Percentiles rank a stretch among this genome's conserved stretches.
These are phyloP conservation scores for Didymosphaeria variabile DNA, from an alignment of 2,329 filamentous ascomycete genomes.

Conservation along the genomic window DNA sequence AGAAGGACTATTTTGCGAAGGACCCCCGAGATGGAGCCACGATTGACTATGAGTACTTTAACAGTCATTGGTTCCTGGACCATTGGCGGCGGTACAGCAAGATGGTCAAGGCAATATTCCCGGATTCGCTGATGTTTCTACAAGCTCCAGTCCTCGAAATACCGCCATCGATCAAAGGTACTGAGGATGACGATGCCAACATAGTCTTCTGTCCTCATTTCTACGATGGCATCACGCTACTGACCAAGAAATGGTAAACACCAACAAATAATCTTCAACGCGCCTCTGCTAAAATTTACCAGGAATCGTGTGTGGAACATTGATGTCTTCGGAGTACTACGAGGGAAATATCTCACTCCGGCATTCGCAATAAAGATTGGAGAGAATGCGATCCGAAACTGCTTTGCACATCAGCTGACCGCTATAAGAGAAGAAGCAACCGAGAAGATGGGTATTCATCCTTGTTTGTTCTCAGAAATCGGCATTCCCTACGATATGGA, in stretches of 20 bases:
- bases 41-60: slow-evolving; percentile 85
- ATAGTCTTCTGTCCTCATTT: slow-evolving; percentile 96
- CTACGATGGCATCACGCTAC: slow-evolving; percentile 94
- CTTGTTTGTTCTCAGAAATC: slow-evolving; percentile 91
- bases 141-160: slow-evolving; percentile 93
- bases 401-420: slow-evolving; percentile 85
- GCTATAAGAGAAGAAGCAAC: slow-evolving; percentile 85
- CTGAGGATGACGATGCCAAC: slow-evolving; percentile 84
- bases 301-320: slow-evolving; percentile 95
- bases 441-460: slow-evolving; percentile 88
- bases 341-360: slow-evolving; percentile 86
- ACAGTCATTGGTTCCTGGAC: slow-evolving; percentile 89
- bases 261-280: too few relatives aligned
- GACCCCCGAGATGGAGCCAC: slow-evolving; percentile 76
- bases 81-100: slow-evolving; percentile 81
- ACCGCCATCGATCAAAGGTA: slow-evolving; percentile 86
- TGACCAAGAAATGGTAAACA: slow-evolving; percentile 90
- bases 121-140: slow-evolving; percentile 85
- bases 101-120: slow-evolving; percentile 77
- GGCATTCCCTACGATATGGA: slow-evolving; percentile 99
- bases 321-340: slow-evolving; percentile 89
- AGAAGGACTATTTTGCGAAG: slow-evolving; percentile 87
- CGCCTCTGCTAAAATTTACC: slow-evolving; percentile 23
- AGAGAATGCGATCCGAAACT: slow-evolving; percentile 93
- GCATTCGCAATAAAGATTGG: slow-evolving; percentile 93